A percentile compares a stretch with the other conserved stretches of the same genome.
Conservation (phyloP, 176 grass and related monocot species). For the Avena atlantica region DNA sequence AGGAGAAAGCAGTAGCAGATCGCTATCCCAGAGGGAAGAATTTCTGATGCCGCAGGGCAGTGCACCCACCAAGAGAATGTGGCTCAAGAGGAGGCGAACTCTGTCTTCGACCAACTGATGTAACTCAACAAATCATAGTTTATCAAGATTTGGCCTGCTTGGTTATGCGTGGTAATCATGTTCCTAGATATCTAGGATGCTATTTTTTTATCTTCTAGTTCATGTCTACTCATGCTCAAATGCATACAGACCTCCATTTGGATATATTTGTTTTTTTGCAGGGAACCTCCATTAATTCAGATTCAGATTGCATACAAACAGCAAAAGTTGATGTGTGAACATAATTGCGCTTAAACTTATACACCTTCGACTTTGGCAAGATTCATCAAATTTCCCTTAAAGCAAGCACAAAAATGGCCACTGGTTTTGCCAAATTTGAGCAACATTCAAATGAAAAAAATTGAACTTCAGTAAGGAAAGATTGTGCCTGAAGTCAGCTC, state of each 20-base stretch:
- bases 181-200: not conserved
- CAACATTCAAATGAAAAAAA: not conserved
- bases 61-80: constrained; percentile 40
- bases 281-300: not conserved
- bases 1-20: constrained; percentile 27
- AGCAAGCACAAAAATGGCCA: not conserved
- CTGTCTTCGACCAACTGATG: constrained; percentile 59
- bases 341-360: not conserved
- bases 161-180: constrained; percentile 12
- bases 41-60: constrained; percentile 8
- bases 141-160: constrained; percentile 28
- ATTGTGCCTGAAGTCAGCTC: constrained; percentile 13
- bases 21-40: not conserved
- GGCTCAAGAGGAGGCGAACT: constrained; percentile 62
- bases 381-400: not conserved
- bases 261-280: not conserved
- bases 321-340: not conserved
- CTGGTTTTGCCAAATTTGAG: not conserved
- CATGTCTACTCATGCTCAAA: constrained; percentile 2
- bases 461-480: not conserved
- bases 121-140: not conserved
- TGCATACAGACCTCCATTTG: not conserved
- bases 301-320: not conserved
- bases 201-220: constrained; percentile 1
- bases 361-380: not conserved